Base-by-base conservation (phyloP, 2,329 filamentous ascomycete species). In the Monosporascus sp. region DNA sequence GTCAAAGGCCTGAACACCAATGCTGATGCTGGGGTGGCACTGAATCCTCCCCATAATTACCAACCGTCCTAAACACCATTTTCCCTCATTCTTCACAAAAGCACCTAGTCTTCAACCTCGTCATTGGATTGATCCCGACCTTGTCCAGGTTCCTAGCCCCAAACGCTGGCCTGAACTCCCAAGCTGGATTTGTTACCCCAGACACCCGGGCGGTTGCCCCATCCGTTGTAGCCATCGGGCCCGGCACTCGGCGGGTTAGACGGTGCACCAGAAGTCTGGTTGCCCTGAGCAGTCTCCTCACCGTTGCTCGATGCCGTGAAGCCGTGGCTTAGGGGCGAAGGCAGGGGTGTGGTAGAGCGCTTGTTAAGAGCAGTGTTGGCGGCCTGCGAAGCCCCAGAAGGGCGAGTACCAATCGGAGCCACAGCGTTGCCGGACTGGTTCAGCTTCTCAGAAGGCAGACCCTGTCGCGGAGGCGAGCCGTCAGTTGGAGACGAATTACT, bases 381-480 rank as follows among this genome's bases (percentile, higher is more conserved):
- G 24, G 76, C 75, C 56, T 81, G 79, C 41, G 74, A 69, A 8
- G 72, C 71, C 39, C 79, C 81, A 18, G 82, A 80, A 3, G 93
- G 93, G 45, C 94, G 87, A 54, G 93, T 97, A 59, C 94, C 94
- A 62, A 97, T 97, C 18, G 94, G 93, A 22, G 91, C 93, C 50
- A 97, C 91, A 5, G 88, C 79, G 53, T 80, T 78, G 52, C 80
- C 80, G 49, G 77, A 70, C 57, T 80, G 77, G 48, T 75, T 76
- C 57, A 81, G 69, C 73, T 82, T 83, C 43, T 46, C 43, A 55
- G 71, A 79, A 31, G 77, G 74, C 38, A 85, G 79, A 50, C 84
- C 79, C 57, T 84, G 80, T 44, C 85, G 85, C 51, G 90, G 89
- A 43, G 91, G 89, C 7, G 91, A 95, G 41, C 83, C 88, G 53